phyloP scores from a whole-genome alignment of 495 filamentous ascomycete genomes.

The Podospora australis region DNA sequence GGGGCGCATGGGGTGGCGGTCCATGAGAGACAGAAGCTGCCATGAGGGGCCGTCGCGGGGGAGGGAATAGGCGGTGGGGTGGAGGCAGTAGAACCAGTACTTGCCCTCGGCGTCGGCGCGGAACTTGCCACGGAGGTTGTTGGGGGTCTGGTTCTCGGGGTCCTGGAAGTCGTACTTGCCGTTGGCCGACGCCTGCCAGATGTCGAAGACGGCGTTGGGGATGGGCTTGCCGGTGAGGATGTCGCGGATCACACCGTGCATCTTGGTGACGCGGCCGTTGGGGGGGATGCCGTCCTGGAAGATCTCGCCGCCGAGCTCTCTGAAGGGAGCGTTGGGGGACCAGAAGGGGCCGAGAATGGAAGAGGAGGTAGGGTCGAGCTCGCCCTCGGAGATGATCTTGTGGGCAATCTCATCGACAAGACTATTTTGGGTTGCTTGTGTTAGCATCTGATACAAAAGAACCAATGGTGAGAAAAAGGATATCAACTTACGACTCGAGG shows the following conservation, averaged over 20 bases:
- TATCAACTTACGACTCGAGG: conserved; percentile 63
- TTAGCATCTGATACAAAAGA: conserved; percentile 1
- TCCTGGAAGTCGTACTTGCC: conserved; percentile 90
- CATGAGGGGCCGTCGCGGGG: conserved; percentile 69
- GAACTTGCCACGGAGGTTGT: conserved; percentile 84
- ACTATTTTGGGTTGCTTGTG: conserved; percentile 30
- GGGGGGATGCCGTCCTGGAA: conserved; percentile 57
- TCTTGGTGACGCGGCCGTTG: conserved; percentile 58
- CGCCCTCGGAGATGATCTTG: conserved; percentile 66
- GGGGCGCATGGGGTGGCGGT: conserved; percentile 76
- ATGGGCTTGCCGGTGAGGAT: conserved; percentile 67
- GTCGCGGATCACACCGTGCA: conserved; percentile 71
- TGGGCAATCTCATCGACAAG: conserved; percentile 82
- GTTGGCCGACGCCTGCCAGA: conserved; percentile 82
- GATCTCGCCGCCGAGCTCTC: conserved; percentile 60
- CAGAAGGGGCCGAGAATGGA: conserved; percentile 85
- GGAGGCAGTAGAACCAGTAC: conserved; percentile 76
- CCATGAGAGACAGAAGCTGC: conserved; percentile 61
- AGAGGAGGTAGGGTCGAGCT: conserved; percentile 67
- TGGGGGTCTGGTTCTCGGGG: conserved; percentile 63
- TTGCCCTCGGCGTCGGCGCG: conserved; percentile 66
- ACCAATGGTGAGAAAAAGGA: background rate
- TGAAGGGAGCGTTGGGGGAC: conserved; percentile 77
- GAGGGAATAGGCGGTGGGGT: conserved; percentile 73
- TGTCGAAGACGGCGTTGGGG: conserved; percentile 65